Conservation (phyloP, 2,329 filamentous ascomycete genomes). For the Microcera coccophila region DNA sequence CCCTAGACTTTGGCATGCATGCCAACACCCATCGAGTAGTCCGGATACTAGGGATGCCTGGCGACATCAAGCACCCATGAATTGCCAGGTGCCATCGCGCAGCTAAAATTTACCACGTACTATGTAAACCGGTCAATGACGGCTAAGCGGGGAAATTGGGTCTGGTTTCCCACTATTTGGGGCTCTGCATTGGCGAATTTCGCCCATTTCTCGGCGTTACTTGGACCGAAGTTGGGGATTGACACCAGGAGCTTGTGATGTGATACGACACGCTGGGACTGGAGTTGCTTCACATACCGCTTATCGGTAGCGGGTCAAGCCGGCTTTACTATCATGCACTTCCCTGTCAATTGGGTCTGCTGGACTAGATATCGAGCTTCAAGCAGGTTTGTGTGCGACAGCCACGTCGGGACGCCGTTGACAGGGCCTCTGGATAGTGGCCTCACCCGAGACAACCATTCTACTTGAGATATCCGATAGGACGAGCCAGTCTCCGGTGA, state of each 20-base stretch:
- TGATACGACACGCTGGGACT: too few species aligned
- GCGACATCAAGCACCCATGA: too few species aligned
- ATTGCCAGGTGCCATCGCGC: too few species aligned
- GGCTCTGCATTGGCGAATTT: slow-evolving; percentile 18
- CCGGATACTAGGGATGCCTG: too few species aligned
- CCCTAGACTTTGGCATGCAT: slow-evolving; percentile 16
- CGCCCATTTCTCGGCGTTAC: too few species aligned
- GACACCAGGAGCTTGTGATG: too few species aligned
- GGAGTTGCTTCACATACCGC: too few species aligned
- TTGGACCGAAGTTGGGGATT: too few species aligned
- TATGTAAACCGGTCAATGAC: slow-evolving; percentile 12
- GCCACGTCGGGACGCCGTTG: neutral
- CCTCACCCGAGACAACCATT: neutral
- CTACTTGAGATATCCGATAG: neutral
- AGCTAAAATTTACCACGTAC: too few species aligned
- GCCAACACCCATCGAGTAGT: slow-evolving; percentile 8
- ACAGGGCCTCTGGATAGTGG: neutral
- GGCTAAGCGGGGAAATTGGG: slow-evolving; percentile 1
- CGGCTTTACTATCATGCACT: slow-evolving; percentile 8
- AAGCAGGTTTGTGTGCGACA: neutral
- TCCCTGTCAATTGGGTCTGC: slow-evolving; percentile 6
- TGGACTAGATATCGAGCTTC: neutral
- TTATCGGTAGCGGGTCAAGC: slow-evolving; percentile 9
- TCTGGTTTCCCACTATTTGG: slow-evolving; percentile 2
- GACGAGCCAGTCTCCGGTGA: neutral